Conservation (phyloP, 2,329 filamentous ascomycete genomes). For the Apiospora pterosperma region DNA sequence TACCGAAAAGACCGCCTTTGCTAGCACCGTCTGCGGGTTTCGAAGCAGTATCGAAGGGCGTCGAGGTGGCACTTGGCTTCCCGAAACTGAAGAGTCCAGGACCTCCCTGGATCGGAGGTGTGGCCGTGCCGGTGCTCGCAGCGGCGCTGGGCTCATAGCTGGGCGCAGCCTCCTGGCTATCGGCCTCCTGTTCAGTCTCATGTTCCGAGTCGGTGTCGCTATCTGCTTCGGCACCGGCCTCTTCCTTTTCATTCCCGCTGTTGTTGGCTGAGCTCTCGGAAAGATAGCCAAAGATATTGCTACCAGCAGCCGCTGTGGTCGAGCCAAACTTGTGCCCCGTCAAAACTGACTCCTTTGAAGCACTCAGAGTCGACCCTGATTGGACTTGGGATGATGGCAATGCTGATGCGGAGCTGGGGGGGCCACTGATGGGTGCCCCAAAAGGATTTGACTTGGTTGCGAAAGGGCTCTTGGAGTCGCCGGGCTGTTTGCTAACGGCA, state of each 20-base stretch:
- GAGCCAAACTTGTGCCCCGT: slow-evolving; percentile 19
- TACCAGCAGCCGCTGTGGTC: slow-evolving; percentile 17
- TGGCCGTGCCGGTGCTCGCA: slow-evolving; percentile 38
- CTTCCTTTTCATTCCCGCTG: slow-evolving; percentile 44
- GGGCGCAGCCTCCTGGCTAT: slow-evolving; percentile 39
- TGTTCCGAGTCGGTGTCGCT: slow-evolving; percentile 44
- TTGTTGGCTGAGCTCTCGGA: slow-evolving; percentile 56
- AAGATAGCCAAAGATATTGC: slow-evolving; percentile 59
- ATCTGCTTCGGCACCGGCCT: slow-evolving; percentile 36
- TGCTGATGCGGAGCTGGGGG: slow-evolving; percentile 37
- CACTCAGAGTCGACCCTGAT: slow-evolving; percentile 28
- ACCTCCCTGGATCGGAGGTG: slow-evolving; percentile 33
- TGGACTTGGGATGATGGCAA: slow-evolving; percentile 31
- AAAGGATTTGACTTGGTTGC: slow-evolving; percentile 25
- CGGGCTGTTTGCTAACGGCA: background rate
- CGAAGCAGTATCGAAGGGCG: slow-evolving; percentile 16
- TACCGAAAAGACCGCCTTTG: slow-evolving; percentile 27
- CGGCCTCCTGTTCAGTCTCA: slow-evolving; percentile 39
- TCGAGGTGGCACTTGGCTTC: slow-evolving; percentile 20
- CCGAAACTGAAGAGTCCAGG: slow-evolving; percentile 26
- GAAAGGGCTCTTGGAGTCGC: slow-evolving; percentile 23
- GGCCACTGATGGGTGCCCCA: slow-evolving; percentile 33
- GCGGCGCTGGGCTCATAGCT: slow-evolving; percentile 41
- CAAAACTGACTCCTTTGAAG: slow-evolving; percentile 20
- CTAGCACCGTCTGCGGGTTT: slow-evolving; percentile 16